Percentiles rank a stretch among this genome's conserved stretches.
Evolutionary conservation across 164 flowering plant species (phyloP).

Genomic region (Cinnamomum micranthum): DNA sequence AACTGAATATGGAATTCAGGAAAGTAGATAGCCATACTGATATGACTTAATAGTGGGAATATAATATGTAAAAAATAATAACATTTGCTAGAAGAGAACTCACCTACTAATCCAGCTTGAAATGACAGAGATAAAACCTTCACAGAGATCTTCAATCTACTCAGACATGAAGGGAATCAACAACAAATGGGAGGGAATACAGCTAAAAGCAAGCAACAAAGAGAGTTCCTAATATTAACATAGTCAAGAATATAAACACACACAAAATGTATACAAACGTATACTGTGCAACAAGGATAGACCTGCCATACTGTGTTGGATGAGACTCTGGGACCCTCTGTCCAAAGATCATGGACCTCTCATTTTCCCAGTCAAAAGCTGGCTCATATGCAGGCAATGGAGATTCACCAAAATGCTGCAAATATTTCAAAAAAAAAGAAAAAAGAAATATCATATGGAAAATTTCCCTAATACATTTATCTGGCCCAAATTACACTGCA

Average conservation of each 20-base stretch:
- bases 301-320: constrained; percentile 52
- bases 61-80: not conserved
- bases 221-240: not conserved
- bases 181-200: not conserved
- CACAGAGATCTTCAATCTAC: constrained; percentile 90
- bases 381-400: constrained; percentile 98
- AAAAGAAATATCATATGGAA: not conserved
- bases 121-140: constrained; percentile 78
- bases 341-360: constrained; percentile 84
- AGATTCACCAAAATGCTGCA: constrained; percentile 85
- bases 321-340: constrained; percentile 78
- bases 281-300: not conserved
- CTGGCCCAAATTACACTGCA: not conserved
- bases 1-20: not conserved
- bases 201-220: not conserved
- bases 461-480: not conserved
- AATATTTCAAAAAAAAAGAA: not conserved
- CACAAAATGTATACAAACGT: not conserved
- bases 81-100: constrained; percentile 23
- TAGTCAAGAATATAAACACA: not conserved
- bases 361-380: constrained; percentile 98
- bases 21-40: not conserved
- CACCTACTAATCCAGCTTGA: constrained; percentile 94
- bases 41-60: not conserved
- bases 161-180: constrained; percentile 20